Conservation (phyloP, 805 yeast genomes). For the Saturnispora sanitii region DNA sequence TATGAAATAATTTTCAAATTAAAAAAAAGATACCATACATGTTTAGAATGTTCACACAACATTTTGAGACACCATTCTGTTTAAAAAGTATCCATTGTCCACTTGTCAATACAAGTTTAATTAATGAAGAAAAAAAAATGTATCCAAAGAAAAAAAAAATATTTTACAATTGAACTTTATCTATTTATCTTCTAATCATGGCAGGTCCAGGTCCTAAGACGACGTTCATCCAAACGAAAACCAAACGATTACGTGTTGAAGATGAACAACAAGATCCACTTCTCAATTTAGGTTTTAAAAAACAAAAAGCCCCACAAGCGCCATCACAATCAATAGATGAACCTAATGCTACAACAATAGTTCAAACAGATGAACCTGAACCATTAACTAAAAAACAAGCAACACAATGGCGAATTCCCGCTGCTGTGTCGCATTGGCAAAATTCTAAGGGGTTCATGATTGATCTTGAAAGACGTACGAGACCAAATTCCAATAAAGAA, state of each 20-base stretch:
- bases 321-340: constrained; percentile 32
- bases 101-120: too few species aligned
- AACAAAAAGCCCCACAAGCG: constrained; percentile 45
- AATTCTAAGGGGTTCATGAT: constrained; percentile 86
- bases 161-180: neutral
- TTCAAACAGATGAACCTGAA: constrained; percentile 46
- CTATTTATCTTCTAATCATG: too few species aligned
- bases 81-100: too few species aligned
- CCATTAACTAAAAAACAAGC: constrained; percentile 63
- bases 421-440: constrained; percentile 91
- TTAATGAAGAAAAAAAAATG: neutral
- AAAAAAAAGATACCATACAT: too few species aligned
- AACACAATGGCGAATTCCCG: constrained; percentile 78
- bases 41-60: too few species aligned
- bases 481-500: constrained; percentile 33
- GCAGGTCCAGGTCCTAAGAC: constrained; percentile 9
- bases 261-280: constrained; percentile 72
- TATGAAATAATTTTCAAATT: too few species aligned
- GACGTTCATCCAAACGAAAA: constrained; percentile 23
- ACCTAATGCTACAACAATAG: constrained; percentile 50
- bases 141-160: neutral
- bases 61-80: too few species aligned
- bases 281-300: constrained; percentile 69
- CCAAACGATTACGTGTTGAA: constrained; percentile 51
- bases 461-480: constrained; percentile 62